Evolutionary conservation across 345 rosid species (phyloP), one percentile per base, ranked within the genome.

Genomic region (Dipteronia sinensis): DNA sequence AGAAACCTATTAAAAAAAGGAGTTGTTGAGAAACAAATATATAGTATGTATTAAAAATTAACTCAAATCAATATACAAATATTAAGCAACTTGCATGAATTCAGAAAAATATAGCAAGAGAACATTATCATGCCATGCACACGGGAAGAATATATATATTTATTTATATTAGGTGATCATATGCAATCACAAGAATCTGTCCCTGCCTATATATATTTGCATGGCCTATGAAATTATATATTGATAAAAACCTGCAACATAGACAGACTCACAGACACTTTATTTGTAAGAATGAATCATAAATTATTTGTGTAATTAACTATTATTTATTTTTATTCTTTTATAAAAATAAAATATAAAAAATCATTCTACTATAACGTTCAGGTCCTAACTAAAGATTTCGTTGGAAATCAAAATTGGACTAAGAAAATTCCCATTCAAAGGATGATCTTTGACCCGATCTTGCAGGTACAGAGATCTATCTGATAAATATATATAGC

Each of bases 381-480:
- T 59, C 40, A n/a, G 44, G 23, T 65, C 20, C 9, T 65, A 31
- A 31, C 4, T 29, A 49, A 66, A 68, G 81, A 73, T 74, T 75
- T 49, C 49, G 83, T 79, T 38, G 47, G 78, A 77, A 74, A 67
- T 78, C 46, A 38, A 68, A 25, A 49, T 66, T 71, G 51, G 76
- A 76, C 75, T 20, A 71, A 79, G 22, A 65, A 65, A 27, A 44
- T 42, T 23, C 27, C 62, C 34, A 42, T 86, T 88, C 90, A 83
- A 84, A 82, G 65, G 67, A 80, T 67, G 71, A 88, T 88, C 91
- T 86, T 90, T 90, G 91, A 88, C 93, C 88, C 42, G 74, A 88
- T 88, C 83, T 80, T 77, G 71, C 72, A 73, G 79, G 78, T 85
- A 75, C 42, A 40, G 67, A 65, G 82, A 77, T 72, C 86, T 69